Percentiles rank a stretch among this genome's conserved stretches.
Evolutionary conservation across 768 basidiomycete genomes (phyloP).

Genomic region (Russula earlei): DNA sequence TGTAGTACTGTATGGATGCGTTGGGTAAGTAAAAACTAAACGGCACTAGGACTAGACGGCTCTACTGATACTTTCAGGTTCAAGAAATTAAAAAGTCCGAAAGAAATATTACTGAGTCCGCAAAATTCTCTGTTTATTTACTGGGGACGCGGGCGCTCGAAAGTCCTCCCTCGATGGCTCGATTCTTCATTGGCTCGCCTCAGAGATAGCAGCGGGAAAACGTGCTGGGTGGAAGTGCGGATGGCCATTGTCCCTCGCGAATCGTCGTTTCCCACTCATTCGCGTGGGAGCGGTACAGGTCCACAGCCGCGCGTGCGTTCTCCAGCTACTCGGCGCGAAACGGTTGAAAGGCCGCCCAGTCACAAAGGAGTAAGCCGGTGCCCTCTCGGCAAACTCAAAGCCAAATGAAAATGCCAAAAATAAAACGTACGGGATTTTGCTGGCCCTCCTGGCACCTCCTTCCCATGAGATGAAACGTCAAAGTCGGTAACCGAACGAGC

Average conservation of each 20-base stretch:
- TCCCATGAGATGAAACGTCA: conserved; percentile 77
- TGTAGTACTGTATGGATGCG: neutral
- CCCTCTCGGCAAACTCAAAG: neutral
- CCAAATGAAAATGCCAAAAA: neutral
- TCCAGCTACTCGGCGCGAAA: conserved; percentile 45
- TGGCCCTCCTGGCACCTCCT: conserved; percentile 66
- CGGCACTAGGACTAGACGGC: neutral
- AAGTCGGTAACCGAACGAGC: conserved; percentile 63
- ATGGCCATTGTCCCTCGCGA: conserved; percentile 60
- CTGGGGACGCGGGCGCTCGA: neutral
- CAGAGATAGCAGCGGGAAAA: conserved; percentile 74
- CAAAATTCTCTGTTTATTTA: neutral
- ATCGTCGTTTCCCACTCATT: conserved; percentile 60
- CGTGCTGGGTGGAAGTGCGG: conserved; percentile 62
- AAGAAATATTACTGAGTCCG: neutral
- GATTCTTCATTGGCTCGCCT: conserved; percentile 3
- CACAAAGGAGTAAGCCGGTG: conserved; percentile 8
- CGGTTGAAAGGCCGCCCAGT: neutral
- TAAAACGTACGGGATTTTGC: conserved; percentile 55
- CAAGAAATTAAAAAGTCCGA: neutral
- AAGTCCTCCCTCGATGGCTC: neutral
- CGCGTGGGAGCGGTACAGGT: conserved; percentile 46
- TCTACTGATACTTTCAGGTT: neutral
- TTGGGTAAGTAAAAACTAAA: conserved; percentile 2
- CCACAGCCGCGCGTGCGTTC: conserved; percentile 55